Conservation (phyloP, 2,329 filamentous ascomycete species). For the Colletotrichum musicola region DNA sequence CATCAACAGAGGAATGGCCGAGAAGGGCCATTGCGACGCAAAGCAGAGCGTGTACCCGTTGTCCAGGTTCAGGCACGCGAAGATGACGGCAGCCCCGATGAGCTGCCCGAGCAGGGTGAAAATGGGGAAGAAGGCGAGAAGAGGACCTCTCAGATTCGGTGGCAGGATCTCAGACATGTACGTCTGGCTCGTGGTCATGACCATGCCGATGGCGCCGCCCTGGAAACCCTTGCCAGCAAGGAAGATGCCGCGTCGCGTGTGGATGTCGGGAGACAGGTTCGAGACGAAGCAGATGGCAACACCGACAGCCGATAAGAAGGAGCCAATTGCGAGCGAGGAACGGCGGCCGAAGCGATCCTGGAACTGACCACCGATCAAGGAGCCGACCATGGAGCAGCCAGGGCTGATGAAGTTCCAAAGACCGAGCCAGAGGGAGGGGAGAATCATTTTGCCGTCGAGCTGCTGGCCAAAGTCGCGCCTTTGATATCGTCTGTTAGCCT, state of each 20-base stretch:
- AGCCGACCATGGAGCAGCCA: slow-evolving; percentile 53
- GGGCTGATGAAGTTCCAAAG: slow-evolving; percentile 57
- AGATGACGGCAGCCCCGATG: slow-evolving; percentile 58
- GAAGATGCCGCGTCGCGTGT: slow-evolving; percentile 53
- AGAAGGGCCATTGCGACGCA: slow-evolving; percentile 59
- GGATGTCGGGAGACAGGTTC: slow-evolving; percentile 40
- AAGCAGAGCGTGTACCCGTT: slow-evolving; percentile 56
- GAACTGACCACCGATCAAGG: slow-evolving; percentile 52
- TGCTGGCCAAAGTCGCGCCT: slow-evolving; percentile 51
- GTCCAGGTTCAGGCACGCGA: slow-evolving; percentile 45
- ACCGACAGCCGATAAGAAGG: slow-evolving; percentile 51
- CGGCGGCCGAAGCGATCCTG: slow-evolving; percentile 56
- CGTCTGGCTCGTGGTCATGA: slow-evolving; percentile 58
- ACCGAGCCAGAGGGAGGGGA: slow-evolving; percentile 58
- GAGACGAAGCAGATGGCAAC: slow-evolving; percentile 49
- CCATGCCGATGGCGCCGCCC: slow-evolving; percentile 58
- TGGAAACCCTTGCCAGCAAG: slow-evolving; percentile 60
- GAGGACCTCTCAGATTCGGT: slow-evolving; percentile 57
- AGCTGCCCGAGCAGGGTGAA: slow-evolving; percentile 63
- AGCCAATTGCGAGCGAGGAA: slow-evolving; percentile 50
- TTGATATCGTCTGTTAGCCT: slow-evolving; percentile 3
- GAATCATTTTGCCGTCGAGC: slow-evolving; percentile 48
- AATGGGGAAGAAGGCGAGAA: slow-evolving; percentile 62
- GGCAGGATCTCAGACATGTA: slow-evolving; percentile 66
- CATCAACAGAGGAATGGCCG: slow-evolving; percentile 55